Evolutionary conservation across 1,284 basidiomycete genomes (phyloP).

Genomic region (Blastosporella zonata): DNA sequence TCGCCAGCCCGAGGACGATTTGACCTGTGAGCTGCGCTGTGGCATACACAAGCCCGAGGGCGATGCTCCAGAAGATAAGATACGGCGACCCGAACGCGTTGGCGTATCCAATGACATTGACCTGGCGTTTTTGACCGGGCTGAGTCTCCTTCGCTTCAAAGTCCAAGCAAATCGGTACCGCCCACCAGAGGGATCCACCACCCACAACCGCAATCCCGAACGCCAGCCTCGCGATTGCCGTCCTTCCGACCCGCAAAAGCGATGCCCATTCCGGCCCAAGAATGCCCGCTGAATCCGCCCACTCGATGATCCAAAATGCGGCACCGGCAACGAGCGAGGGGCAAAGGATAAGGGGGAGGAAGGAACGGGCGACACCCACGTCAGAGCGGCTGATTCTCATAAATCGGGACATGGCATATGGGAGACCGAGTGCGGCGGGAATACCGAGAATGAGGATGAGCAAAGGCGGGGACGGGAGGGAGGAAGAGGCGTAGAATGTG

Average conservation of each 20-base stretch:
- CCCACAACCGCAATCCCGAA: constrained; percentile 50
- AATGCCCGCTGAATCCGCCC: constrained; percentile 56
- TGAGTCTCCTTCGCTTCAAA: constrained; percentile 38
- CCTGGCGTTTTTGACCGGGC: constrained; percentile 29
- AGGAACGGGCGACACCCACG: constrained; percentile 64
- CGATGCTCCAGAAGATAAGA: constrained; percentile 73
- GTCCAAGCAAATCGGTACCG: constrained; percentile 70
- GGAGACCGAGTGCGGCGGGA: constrained; percentile 56
- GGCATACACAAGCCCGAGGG: constrained; percentile 64
- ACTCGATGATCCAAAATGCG: constrained; percentile 79
- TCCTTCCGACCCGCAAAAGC: constrained; percentile 50
- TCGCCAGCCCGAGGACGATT: constrained; percentile 61
- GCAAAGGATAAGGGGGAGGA: constrained; percentile 59
- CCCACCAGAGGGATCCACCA: constrained; percentile 66
- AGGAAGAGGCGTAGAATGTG: constrained; percentile 81
- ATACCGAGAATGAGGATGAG: constrained; percentile 54
- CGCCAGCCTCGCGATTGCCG: constrained; percentile 59
- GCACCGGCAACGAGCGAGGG: constrained; percentile 58
- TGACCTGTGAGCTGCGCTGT: constrained; percentile 83
- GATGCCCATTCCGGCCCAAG: constrained; percentile 39
- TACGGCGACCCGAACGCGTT: constrained; percentile 91
- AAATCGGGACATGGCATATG: constrained; percentile 55
- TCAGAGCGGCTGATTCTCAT: constrained; percentile 72
- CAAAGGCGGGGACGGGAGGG: constrained; percentile 60
- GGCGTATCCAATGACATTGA: constrained; percentile 82